Evolutionary conservation across 73 alveolate genomes (phyloP).

Genomic region (Breviolum minutum): DNA sequence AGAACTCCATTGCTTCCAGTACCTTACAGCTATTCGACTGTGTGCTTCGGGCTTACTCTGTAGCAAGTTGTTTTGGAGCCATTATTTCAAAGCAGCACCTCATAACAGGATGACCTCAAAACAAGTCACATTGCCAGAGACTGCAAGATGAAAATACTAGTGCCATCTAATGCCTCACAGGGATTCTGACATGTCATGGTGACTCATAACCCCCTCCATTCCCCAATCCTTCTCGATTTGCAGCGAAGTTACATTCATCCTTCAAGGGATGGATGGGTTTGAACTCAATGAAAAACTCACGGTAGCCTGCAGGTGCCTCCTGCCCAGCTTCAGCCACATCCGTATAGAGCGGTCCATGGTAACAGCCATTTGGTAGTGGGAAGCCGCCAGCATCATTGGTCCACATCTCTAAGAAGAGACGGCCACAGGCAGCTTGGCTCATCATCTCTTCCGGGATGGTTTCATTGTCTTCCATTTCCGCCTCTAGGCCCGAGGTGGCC

Average conservation of each 20-base stretch:
- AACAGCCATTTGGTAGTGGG: constrained; percentile 69
- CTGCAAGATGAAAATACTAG: background rate
- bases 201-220: background rate
- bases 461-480: constrained; percentile 37
- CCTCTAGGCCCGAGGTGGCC: background rate
- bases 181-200: background rate
- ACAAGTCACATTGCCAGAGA: too few species aligned
- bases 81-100: too few species aligned
- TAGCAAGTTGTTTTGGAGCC: too few species aligned
- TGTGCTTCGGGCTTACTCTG: too few species aligned
- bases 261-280: constrained; percentile 48
- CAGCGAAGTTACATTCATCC: background rate
- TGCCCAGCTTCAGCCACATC: constrained; percentile 31
- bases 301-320: constrained; percentile 32
- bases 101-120: too few species aligned
- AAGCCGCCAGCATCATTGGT: constrained; percentile 62
- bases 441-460: constrained; percentile 28
- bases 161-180: background rate
- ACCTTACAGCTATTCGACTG: background rate
- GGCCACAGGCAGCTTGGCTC: constrained; percentile 70
- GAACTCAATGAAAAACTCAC: constrained; percentile 69
- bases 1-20: constrained; percentile 1
- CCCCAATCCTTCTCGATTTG: background rate
- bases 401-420: constrained; percentile 73
- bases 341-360: constrained; percentile 65